Evolutionary conservation across 306 rosid genomes (phyloP).

Genomic region (Geum urbanum): DNA sequence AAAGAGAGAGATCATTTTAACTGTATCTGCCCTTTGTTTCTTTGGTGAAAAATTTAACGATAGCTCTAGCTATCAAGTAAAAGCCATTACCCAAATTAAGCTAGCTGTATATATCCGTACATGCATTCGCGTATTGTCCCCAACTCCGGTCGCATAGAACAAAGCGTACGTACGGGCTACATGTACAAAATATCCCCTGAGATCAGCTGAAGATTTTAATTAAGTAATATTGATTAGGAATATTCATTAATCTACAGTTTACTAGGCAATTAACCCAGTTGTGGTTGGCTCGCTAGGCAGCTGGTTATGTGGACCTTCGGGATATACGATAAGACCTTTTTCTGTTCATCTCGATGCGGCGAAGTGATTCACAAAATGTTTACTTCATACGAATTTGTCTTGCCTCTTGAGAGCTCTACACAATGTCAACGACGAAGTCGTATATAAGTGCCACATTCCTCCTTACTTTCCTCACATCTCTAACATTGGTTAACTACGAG

Average conservation of each 20-base stretch:
- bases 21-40: too few species aligned
- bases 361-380: constrained; percentile 19
- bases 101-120: too few species aligned
- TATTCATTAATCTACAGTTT: not conserved
- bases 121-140: too few species aligned
- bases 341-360: constrained; percentile 50
- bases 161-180: too few species aligned
- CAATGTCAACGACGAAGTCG: constrained; percentile 41
- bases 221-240: not conserved
- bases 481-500: not conserved
- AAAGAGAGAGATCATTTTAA: too few species aligned
- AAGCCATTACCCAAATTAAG: too few species aligned
- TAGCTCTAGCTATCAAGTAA: too few species aligned
- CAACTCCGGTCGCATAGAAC: too few species aligned
- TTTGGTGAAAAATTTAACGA: too few species aligned
- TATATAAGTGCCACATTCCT: constrained; percentile 41
- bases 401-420: constrained; percentile 25
- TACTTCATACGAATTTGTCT: constrained; percentile 4
- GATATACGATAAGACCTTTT: constrained; percentile 46
- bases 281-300: constrained; percentile 9
- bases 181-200: not conserved
- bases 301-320: constrained; percentile 54
- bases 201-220: not conserved
- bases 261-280: not conserved
- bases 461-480: not conserved